Percentiles rank a stretch among this genome's conserved stretches.
Evolutionary conservation across 345 rosid genomes (phyloP).

Genomic region (Durio zibethinus): DNA sequence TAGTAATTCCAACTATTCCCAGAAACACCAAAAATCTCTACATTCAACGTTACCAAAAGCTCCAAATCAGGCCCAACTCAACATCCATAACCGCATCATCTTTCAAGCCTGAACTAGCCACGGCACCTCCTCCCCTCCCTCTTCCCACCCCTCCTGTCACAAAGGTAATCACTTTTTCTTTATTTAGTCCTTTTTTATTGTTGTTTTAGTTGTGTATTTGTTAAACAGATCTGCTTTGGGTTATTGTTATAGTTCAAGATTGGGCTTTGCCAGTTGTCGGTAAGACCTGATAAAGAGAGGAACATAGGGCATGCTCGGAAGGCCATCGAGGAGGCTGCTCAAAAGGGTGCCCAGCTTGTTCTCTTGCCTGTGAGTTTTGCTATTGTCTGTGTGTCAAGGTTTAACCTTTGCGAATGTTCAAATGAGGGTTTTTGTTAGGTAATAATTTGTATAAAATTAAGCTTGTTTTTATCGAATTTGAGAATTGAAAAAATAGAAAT

Average conservation of each 20-base stretch:
- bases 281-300: constrained; percentile 70
- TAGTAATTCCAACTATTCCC: constrained; percentile 10
- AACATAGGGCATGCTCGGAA: constrained; percentile 68
- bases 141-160: constrained; percentile 65
- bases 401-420: not conserved
- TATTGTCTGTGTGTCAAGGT: not conserved
- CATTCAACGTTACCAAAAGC: constrained; percentile 11
- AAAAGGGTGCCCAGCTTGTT: constrained; percentile 74
- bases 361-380: constrained; percentile 64
- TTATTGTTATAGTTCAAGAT: constrained; percentile 60
- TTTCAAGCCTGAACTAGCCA: constrained; percentile 73
- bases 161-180: constrained; percentile 38
- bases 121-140: constrained; percentile 80
- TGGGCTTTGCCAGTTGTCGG: constrained; percentile 80
- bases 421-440: not conserved
- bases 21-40: constrained; percentile 4
- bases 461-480: not conserved
- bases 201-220: not conserved
- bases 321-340: constrained; percentile 70
- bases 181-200: not conserved
- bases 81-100: constrained; percentile 52
- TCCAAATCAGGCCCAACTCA: constrained; percentile 23
- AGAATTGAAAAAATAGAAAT: not conserved
- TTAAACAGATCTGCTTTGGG: not conserved
- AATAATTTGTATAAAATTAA: not conserved